Evolutionary conservation across 441 rosid species (phyloP).

Genomic region (Mallotus repandus): DNA sequence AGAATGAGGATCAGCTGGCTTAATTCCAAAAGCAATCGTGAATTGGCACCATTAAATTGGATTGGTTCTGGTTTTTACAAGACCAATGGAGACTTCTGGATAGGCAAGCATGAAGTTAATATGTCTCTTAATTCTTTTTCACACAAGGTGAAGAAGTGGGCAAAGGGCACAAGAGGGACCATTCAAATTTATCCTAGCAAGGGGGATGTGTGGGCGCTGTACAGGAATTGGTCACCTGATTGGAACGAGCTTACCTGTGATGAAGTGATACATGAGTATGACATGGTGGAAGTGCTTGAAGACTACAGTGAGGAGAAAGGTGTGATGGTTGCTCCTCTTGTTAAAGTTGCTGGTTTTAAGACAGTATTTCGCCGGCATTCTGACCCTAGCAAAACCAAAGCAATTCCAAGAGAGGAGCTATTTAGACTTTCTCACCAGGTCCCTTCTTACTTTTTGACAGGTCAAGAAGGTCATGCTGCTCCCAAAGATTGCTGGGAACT

Average conservation of each 20-base stretch:
- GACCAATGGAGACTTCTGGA: constrained; percentile 86
- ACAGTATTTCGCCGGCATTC: constrained; percentile 55
- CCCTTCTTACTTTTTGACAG: constrained; percentile 67
- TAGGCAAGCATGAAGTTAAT: constrained; percentile 55
- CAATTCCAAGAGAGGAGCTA: constrained; percentile 71
- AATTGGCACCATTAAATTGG: constrained; percentile 71
- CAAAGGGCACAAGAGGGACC: constrained; percentile 68
- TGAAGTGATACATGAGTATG: constrained; percentile 71
- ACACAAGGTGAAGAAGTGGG: constrained; percentile 68
- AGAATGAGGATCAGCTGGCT: constrained; percentile 90
- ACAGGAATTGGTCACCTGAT: constrained; percentile 79
- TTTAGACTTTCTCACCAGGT: constrained; percentile 90
- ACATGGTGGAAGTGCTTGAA: constrained; percentile 86
- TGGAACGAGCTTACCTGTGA: constrained; percentile 67
- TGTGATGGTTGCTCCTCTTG: constrained; percentile 49
- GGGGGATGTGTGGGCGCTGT: constrained; percentile 92
- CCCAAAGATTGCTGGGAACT: constrained; percentile 71
- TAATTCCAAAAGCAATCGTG: constrained; percentile 65
- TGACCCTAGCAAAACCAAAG: constrained; percentile 40
- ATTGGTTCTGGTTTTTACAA: constrained; percentile 73
- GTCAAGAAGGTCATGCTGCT: constrained; percentile 64
- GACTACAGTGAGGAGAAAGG: constrained; percentile 57
- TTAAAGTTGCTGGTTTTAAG: constrained; percentile 72
- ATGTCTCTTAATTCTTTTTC: constrained; percentile 71
- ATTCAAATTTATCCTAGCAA: constrained; percentile 64